Conservation (phyloP, 164 flowering plant species). For the Stephania yunnanensis region DNA sequence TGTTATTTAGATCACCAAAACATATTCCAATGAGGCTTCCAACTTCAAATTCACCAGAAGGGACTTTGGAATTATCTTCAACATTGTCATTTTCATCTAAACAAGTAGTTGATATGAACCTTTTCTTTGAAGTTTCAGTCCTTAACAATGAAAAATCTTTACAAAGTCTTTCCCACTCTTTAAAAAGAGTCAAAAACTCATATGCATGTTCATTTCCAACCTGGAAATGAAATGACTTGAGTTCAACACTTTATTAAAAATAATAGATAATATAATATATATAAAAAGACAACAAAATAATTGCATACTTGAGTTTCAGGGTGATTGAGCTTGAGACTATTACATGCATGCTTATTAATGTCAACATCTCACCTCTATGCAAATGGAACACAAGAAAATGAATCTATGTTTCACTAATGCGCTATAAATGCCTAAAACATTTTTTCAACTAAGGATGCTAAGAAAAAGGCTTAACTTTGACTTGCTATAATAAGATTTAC, state of each 20-base stretch:
- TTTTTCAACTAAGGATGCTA: not conserved
- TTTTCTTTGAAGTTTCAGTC: conserved; percentile 2
- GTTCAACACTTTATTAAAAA: too few relatives aligned
- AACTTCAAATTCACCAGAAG: conserved; percentile 55
- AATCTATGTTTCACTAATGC: not conserved
- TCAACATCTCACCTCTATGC: conserved; percentile 93
- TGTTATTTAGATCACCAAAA: conserved; percentile 51
- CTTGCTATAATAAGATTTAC: conserved; percentile 69
- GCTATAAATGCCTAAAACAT: too few relatives aligned
- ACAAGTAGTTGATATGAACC: not conserved
- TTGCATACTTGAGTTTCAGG: conserved; percentile 63
- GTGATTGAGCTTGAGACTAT: conserved; percentile 64
- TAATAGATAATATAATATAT: not conserved
- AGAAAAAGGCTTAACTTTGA: not conserved
- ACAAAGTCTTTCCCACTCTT: conserved; percentile 68
- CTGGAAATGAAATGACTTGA: conserved; percentile 26
- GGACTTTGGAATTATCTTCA: conserved; percentile 7
- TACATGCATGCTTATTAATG: conserved; percentile 56
- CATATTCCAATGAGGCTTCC: conserved; percentile 46
- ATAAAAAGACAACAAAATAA: not conserved
- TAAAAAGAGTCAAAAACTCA: conserved; percentile 49
- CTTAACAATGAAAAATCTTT: conserved; percentile 25
- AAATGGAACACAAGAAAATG: not conserved
- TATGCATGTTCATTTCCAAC: conserved; percentile 76
- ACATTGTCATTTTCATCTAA: conserved; percentile 22